Base-by-base conservation (phyloP, 352 stramenopile species). In the Pythium myriotylum region DNA sequence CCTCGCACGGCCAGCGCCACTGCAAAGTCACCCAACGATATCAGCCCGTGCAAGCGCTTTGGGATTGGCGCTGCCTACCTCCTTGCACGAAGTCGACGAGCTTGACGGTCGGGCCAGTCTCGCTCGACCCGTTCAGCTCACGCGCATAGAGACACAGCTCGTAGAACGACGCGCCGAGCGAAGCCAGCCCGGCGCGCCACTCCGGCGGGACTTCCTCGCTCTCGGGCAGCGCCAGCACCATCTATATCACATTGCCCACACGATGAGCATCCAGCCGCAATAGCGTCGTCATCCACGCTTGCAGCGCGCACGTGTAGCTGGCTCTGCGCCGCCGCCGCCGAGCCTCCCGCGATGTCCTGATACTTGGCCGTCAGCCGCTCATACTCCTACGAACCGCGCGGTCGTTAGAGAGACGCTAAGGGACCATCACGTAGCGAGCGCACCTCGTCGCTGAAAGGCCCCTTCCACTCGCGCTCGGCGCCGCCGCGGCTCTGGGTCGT, bases 371-470 rank as follows among this genome's bases (percentile, higher is more conserved):
- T 65, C 19, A 94, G 59, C 50, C 81, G 77, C 9, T 88, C 76
- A 54, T 86, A 92, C 46, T 92, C 83, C 85, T 94, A 51, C 8
- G 54, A 10, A 10, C 29, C 17, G 20, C 23, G 20, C 2, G 43
- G 16, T 32, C n/a, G n/a, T n/a, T n/a, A n/a, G n/a, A n/a, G n/a
- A 17, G 40, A 5, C 29, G 29, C 29, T 35, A 10, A 10, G 5
- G 29, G 29, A 35, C 29, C 29, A 35, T 5, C 29, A 35, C 29
- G 10, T 10, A 19, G 7, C 39, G 17, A 50, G 8, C 37, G 23
- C 1, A 91, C 85, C 48, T 85, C 65, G 54, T 94, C 85, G 55
- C 85, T 92, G 58, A 94, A 94, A 1, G 85, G 85, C 1, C 85
- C 85, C 69, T 91, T 92, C 83, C 83, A 89, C 51, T 81, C 81